A percentile compares a stretch with the other conserved stretches of the same genome.
Evolutionary conservation across 2,329 filamentous ascomycete species (phyloP).

Genomic region (Phyllosticta paracitricarpa): DNA sequence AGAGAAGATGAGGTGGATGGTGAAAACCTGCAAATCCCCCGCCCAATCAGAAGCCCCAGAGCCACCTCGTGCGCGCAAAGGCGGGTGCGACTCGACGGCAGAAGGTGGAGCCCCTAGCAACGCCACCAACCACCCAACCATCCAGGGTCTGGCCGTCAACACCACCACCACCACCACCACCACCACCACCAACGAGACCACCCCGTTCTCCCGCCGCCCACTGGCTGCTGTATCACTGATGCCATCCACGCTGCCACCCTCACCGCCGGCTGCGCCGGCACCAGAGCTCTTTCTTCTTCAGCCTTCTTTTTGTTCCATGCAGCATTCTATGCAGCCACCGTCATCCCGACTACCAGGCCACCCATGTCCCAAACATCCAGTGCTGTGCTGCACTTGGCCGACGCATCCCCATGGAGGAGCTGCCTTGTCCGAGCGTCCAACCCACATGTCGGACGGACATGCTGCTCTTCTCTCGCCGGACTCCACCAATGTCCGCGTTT

Average conservation of each 20-base stretch:
- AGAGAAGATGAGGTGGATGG: not conserved
- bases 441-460: not conserved
- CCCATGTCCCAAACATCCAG: not conserved
- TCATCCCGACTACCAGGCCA: not conserved
- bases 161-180: not conserved
- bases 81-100: slow-evolving; percentile 1
- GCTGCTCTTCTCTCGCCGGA: not conserved
- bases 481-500: not conserved
- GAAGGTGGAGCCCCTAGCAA: not conserved
- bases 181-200: not conserved
- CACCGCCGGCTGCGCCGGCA: not conserved
- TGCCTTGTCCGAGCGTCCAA: not conserved
- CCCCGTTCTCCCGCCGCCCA: not conserved
- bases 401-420: not conserved
- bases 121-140: not conserved
- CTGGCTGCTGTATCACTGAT: not conserved
- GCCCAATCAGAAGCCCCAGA: not conserved
- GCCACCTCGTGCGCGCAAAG: not conserved
- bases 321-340: not conserved
- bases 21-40: not conserved
- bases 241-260: not conserved
- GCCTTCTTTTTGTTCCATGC: not conserved
- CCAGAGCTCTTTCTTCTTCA: not conserved
- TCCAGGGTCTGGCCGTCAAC: not conserved
- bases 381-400: not conserved